Evolutionary conservation across 2,329 filamentous ascomycete genomes (phyloP).

Genomic region (Colletotrichum plurivorum): DNA sequence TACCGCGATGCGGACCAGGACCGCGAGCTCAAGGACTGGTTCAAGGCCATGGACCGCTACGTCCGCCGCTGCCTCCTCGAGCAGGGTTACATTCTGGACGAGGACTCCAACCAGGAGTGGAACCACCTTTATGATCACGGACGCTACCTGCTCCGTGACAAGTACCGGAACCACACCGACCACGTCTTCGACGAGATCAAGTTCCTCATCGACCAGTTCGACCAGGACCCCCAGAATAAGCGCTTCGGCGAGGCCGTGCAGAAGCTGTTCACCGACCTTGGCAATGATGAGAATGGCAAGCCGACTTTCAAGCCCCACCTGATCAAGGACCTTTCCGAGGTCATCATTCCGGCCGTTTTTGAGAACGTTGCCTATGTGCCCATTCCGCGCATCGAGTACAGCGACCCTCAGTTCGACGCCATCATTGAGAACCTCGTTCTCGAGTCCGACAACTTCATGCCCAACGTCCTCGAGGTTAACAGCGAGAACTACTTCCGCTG

Average conservation of each 20-base stretch:
- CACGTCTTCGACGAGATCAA: conserved; percentile 90
- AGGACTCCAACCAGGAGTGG: conserved; percentile 85
- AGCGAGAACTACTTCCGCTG: conserved; percentile 96
- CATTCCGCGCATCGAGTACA: conserved; percentile 93
- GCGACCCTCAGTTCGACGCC: conserved; percentile 85
- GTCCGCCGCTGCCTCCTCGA: conserved; percentile 88
- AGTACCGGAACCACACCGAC: conserved; percentile 89
- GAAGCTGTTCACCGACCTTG: conserved; percentile 90
- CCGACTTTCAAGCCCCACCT: conserved; percentile 93
- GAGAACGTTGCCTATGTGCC: conserved; percentile 92
- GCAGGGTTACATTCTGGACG: conserved; percentile 91
- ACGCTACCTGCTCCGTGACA: conserved; percentile 87
- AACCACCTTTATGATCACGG: conserved; percentile 88
- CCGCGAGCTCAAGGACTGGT: conserved; percentile 90
- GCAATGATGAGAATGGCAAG: conserved; percentile 88
- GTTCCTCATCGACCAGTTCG: conserved; percentile 91
- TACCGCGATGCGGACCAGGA: conserved; percentile 91
- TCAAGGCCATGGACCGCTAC: conserved; percentile 82
- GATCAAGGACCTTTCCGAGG: conserved; percentile 87
- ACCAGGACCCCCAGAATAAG: conserved; percentile 88
- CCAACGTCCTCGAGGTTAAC: conserved; percentile 89
- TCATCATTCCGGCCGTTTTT: conserved; percentile 87
- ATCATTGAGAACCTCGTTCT: conserved; percentile 95
- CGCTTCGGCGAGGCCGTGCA: conserved; percentile 81
- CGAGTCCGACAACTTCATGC: conserved; percentile 96